A percentile compares a stretch with the other conserved stretches of the same genome.
phyloP scores from a whole-genome alignment of 1,284 basidiomycete species.

The Sporisorium reilianum region DNA sequence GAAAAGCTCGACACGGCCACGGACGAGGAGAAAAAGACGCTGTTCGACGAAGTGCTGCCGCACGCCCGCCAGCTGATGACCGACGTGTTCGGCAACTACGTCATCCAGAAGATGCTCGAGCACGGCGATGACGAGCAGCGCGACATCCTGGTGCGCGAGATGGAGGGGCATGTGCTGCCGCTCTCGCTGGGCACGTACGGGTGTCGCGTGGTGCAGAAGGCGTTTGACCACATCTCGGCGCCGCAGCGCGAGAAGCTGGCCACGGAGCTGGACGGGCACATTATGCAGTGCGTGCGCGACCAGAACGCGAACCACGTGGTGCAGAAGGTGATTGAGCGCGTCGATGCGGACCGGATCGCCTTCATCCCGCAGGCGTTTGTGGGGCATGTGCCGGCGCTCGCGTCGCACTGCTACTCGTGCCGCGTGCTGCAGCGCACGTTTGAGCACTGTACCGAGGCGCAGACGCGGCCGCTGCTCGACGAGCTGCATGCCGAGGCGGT shows the following conservation, averaged over 20 bases:
- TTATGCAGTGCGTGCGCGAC: constrained; percentile 89
- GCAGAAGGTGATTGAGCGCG: constrained; percentile 67
- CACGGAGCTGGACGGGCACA: constrained; percentile 81
- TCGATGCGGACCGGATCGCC: constrained; percentile 79
- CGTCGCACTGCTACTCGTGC: constrained; percentile 93
- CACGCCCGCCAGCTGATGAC: constrained; percentile 84
- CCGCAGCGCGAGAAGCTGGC: constrained; percentile 49
- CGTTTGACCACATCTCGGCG: constrained; percentile 73
- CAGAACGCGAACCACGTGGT: constrained; percentile 94
- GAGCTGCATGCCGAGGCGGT: constrained; percentile 81
- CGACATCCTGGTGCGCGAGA: constrained; percentile 77
- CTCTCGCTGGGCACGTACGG: constrained; percentile 95
- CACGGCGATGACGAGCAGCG: constrained; percentile 79
- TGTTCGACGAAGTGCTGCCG: constrained; percentile 93
- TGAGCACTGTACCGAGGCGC: constrained; percentile 74
- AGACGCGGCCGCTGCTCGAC: constrained; percentile 82
- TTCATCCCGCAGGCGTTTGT: constrained; percentile 81
- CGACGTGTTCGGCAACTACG: constrained; percentile 96
- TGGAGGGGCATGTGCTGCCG: constrained; percentile 83
- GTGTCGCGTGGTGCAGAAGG: constrained; percentile 75
- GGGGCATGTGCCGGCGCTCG: constrained; percentile 84
- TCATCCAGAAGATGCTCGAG: constrained; percentile 94
- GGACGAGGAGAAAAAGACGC: constrained; percentile 73
- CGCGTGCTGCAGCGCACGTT: constrained; percentile 94
- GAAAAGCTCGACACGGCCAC: constrained; percentile 73